phyloP scores from a whole-genome alignment of 257 asterid genomes.

The Fraxinus pennsylvanica region DNA sequence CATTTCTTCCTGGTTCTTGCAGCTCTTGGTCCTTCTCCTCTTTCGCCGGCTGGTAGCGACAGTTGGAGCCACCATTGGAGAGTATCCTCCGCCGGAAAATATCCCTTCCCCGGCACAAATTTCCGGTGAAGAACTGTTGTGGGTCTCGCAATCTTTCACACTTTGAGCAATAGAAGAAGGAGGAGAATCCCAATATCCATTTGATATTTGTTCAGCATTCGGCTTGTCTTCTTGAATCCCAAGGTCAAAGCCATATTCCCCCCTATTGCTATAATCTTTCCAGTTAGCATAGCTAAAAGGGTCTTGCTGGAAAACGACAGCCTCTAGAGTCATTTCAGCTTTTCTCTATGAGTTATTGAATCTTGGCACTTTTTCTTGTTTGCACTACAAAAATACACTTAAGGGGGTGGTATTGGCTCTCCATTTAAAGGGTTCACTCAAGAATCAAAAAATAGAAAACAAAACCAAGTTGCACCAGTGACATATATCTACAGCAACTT shows the following conservation, averaged over 20 bases:
- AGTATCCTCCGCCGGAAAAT: conserved; percentile 8
- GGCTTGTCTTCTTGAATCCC: conserved; percentile 22
- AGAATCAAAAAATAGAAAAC: neutral
- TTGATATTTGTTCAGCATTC: conserved; percentile 3
- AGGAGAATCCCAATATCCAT: conserved; percentile 33
- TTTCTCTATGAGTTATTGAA: neutral
- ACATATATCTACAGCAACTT: conserved; percentile 37
- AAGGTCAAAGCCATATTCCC: conserved; percentile 19
- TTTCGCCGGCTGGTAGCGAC: conserved; percentile 34
- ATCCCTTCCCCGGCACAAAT: conserved; percentile 18
- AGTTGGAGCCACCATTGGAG: conserved; percentile 9
- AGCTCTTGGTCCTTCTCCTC: conserved; percentile 51
- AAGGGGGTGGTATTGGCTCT: conserved; percentile 17
- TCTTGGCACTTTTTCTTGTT: neutral
- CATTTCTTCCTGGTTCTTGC: conserved; percentile 70
- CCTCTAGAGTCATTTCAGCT: conserved; percentile 54
- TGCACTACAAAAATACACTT: conserved; percentile 15
- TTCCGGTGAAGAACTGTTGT: conserved; percentile 35
- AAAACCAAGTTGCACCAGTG: conserved; percentile 38
- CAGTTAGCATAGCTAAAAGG: conserved; percentile 39
- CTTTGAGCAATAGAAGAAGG: conserved; percentile 28
- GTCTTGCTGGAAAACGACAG: conserved; percentile 52
- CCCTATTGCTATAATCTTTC: conserved; percentile 33
- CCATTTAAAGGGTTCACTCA: conserved; percentile 44
- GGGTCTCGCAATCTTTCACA: conserved; percentile 3